Base-by-base conservation (phyloP, 2,329 filamentous ascomycete species). In the Lasiodiplodia citricola region DNA sequence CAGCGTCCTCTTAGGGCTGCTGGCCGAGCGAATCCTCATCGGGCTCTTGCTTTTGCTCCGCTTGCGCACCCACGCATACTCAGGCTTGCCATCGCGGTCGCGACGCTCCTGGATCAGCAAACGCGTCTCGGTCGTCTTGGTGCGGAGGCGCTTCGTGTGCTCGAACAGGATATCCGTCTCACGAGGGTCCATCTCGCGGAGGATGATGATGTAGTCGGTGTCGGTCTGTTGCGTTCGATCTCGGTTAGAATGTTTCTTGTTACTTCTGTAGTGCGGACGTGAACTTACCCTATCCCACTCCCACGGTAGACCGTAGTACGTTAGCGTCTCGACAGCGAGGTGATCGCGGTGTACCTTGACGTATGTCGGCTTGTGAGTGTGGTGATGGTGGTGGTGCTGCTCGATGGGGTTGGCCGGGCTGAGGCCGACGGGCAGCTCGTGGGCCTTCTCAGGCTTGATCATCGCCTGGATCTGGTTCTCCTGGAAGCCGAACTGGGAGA, bases 131-230 rank as follows among this genome's bases (percentile, higher is more conserved):
- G 60, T 63, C 35, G 72, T 68, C 50, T 77, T 77, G 21, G 71
- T 71, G 74, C 83, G 81, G 23, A 85, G 76, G 28, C 82, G 80
- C 16, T 79, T 78, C 16, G 83, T 85, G 70, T 85, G 83, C 72
- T 85, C 83, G 71, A 85, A 85, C 37, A 85, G 75, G 31, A 84
- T 77, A 52, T 85, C 82, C 5, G 83, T 85, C 65, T 85, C 83
- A 67, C 78, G 76, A 58, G 80, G 79, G 71, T 81, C 80, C 80
- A 85, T 83, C 70, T 85, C 83, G 64, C 81, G 80, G 13, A 84
- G 77, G 69, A 85, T 82, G 73, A 85, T 83, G 74, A 85, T 81
- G 76, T 81, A 85, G 67, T 83, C 79, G 11, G 78, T 76, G 72
- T 85, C 80, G 73, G 68, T 60, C 82, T 83, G 72, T 64, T 28